Percentiles rank a stretch among this genome's conserved stretches.
These are phyloP conservation scores for Parasitella parasitica DNA, from an alignment of 371 early-diverging fungal species.

Conservation along the genomic window DNA sequence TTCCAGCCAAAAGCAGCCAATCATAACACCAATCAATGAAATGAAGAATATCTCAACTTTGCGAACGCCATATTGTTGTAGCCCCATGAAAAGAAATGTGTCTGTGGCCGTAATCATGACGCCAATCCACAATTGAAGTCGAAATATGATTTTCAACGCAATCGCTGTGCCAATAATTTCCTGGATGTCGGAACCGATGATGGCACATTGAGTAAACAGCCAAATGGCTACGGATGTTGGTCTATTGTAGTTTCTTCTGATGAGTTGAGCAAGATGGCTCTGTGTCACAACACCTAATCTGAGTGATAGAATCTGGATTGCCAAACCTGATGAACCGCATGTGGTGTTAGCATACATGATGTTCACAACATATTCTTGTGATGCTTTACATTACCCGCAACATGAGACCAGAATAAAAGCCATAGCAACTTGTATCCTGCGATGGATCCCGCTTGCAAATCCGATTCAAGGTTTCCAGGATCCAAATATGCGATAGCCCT, in stretches of 20 bases:
- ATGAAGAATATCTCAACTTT: constrained; percentile 69
- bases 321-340: constrained; percentile 43
- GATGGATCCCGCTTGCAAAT: constrained; percentile 67
- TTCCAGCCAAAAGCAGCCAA: constrained; percentile 67
- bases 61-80: constrained; percentile 67
- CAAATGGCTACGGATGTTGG: constrained; percentile 51
- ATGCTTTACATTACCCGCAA: too few species aligned
- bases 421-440: constrained; percentile 68
- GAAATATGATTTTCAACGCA: constrained; percentile 66
- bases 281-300: constrained; percentile 76
- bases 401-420: constrained; percentile 66
- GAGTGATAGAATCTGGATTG: constrained; percentile 65
- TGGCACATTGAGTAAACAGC: constrained; percentile 70
- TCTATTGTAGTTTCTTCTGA: constrained; percentile 48
- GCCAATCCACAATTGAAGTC: constrained; percentile 61
- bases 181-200: constrained; percentile 74
- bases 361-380: too few species aligned
- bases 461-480: constrained; percentile 75
- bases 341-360: too few species aligned
- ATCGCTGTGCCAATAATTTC: constrained; percentile 81
- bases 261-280: constrained; percentile 64
- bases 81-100: constrained; percentile 64
- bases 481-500: constrained; percentile 76
- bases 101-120: constrained; percentile 72
- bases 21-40: constrained; percentile 62